Evolutionary conservation across 495 filamentous ascomycete genomes (phyloP).

Genomic region (Penicilliopsis zonata): DNA sequence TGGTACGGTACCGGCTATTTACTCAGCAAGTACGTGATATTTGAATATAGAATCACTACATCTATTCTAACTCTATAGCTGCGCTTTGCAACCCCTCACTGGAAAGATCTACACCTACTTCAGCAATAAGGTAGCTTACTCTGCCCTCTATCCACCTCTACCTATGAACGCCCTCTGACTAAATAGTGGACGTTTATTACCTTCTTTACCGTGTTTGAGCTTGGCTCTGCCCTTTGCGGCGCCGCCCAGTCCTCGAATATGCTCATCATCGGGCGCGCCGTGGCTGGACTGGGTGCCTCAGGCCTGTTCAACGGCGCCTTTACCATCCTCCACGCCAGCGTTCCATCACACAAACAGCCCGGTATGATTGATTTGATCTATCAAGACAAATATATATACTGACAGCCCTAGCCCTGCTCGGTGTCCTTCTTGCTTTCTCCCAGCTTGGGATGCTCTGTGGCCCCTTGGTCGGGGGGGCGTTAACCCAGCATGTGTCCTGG

Average conservation of each 20-base stretch:
- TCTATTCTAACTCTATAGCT: no score
- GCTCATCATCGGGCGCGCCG: conserved; percentile 7
- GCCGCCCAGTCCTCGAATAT: conserved; percentile 6
- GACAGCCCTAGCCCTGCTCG: no score
- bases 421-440: conserved; percentile 5
- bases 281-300: conserved; percentile 7
- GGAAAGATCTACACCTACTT: conserved; percentile 20
- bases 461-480: conserved; percentile 10
- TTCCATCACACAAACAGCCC: conserved; percentile 1
- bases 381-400: no score
- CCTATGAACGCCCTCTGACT: neutral
- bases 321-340: conserved; percentile 1
- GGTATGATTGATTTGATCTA: conserved; percentile 3
- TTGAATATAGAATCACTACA: no score
- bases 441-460: conserved; percentile 7
- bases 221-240: conserved; percentile 7
- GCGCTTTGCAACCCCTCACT: conserved; percentile 15
- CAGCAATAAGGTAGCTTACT: conserved; percentile 11
- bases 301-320: conserved; percentile 6
- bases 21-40: no score
- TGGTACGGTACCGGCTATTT: no score
- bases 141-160: neutral
- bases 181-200: conserved; percentile 5
- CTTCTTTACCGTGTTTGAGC: conserved; percentile 7
- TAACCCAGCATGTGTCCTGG: conserved; percentile 7